Evolutionary conservation across 176 grass and related monocot genomes (phyloP).

Genomic region (Triticum monococcum): DNA sequence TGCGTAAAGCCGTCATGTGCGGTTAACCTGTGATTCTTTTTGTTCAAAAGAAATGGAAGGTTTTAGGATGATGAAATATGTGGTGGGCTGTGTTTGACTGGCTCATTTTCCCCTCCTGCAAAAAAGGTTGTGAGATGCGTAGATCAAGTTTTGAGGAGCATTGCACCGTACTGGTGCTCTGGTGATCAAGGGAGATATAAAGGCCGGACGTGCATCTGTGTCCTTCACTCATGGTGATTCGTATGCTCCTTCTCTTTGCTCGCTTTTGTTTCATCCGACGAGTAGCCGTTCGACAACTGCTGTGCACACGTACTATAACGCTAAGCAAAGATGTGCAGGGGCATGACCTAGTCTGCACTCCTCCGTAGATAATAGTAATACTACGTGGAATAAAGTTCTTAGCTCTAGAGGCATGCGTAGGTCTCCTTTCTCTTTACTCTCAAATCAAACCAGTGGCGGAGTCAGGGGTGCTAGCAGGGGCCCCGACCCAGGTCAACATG

Average conservation of each 20-base stretch:
- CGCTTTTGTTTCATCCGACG: not conserved
- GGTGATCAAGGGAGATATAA: constrained; percentile 26
- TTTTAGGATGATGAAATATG: constrained; percentile 30
- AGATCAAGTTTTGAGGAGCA: constrained; percentile 32
- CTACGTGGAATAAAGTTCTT: not conserved
- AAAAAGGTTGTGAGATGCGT: constrained; percentile 18
- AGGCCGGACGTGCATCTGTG: constrained; percentile 24
- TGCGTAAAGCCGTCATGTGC: constrained; percentile 30
- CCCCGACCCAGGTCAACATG: too few relatives aligned
- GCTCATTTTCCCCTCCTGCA: constrained; percentile 10
- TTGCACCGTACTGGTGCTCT: constrained; percentile 16
- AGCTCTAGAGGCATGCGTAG: not conserved
- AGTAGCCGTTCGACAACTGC: not conserved
- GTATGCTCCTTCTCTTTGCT: not conserved
- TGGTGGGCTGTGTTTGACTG: not conserved
- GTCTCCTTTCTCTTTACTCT: constrained; percentile 1
- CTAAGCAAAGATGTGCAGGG: not conserved
- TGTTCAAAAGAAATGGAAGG: constrained; percentile 30
- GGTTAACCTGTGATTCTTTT: constrained; percentile 49
- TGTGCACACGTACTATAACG: not conserved
- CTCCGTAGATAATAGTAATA: not conserved
- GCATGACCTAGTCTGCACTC: not conserved
- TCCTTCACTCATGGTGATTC: constrained; percentile 11
- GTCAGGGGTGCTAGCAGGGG: too few relatives aligned
- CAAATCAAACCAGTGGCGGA: too few relatives aligned